Evolutionary conservation across 176 grass and related monocot genomes (phyloP).

Genomic region (Aegilops umbellulata): DNA sequence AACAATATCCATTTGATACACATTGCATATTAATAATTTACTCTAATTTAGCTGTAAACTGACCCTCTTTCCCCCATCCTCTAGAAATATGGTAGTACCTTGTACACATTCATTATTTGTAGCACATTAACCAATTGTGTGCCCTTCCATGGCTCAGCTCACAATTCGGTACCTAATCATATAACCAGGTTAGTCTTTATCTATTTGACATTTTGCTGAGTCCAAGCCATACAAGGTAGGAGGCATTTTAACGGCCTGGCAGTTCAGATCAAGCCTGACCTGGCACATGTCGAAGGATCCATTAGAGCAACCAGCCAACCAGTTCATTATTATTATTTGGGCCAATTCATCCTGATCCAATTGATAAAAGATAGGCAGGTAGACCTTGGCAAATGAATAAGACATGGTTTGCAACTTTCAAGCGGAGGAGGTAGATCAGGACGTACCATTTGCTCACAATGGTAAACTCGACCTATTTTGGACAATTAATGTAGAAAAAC

Average conservation of each 20-base stretch:
- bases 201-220: background rate
- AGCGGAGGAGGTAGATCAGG: background rate
- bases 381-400: background rate
- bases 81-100: background rate
- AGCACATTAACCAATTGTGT: background rate
- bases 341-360: background rate
- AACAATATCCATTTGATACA: background rate
- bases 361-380: background rate
- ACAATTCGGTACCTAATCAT: background rate
- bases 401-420: background rate
- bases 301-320: background rate
- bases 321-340: background rate
- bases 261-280: background rate
- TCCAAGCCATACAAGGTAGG: background rate
- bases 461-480: background rate
- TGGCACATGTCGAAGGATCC: background rate
- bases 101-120: background rate
- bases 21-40: background rate
- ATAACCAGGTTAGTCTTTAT: background rate
- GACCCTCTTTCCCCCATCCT: background rate
- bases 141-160: background rate
- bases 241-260: background rate
- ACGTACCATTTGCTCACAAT: background rate
- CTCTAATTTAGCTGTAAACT: background rate
- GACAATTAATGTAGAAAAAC: background rate